Base-by-base conservation (phyloP, 2,329 filamentous ascomycete genomes). In the Ophiocordyceps camponoti-rufipedis region DNA sequence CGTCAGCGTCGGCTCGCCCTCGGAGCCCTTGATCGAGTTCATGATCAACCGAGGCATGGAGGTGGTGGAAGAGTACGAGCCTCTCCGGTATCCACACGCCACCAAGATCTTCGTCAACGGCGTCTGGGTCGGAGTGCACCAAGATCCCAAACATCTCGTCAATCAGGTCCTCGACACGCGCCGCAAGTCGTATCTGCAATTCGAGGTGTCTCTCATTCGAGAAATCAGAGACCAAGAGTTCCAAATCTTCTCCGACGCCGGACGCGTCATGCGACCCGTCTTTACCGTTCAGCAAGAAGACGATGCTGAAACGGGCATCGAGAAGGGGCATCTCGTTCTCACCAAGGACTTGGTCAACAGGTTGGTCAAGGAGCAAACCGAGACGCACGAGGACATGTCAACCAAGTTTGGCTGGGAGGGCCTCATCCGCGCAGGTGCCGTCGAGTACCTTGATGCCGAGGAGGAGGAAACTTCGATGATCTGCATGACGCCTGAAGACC, bases 381-480 rank as follows among this genome's bases (percentile, higher is more conserved):
- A 80, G 42, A 66, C 81, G 16, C 75, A 77, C 42, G 68, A 72
- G 19, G 75, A 80, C 40, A 69, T 72, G 31, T 64, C 64, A 1
- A 62, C 70, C 29, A 83, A 80, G 54, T 89, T 85, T 56, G 88
- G 87, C 44, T 98, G 93, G 87, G 78, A 87, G 53, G 85, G 86
- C 16, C 70, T 98, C 39, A 78, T 94, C 41, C 76, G 81, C 47
- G 75, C 78, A 12, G 91, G 89, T 62, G 85, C 87, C 3, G 83
- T 98, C 35, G 91, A 98, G 60, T 96, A 95, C 57, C 75, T 98
- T 11, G 91, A 98, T 61, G 91, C 91, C 0, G 93, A 98, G 59
- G 93, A 98, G 68, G 91, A 98, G 60, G 93, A 98, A 62, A 94
- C 87, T 0, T 82, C 91, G 38, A 98, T 98, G 91, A 98, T 98